These are phyloP conservation scores for Plasmodium chabaudi DNA, from an alignment of 169 alveolate species.

Conservation along the genomic window DNA sequence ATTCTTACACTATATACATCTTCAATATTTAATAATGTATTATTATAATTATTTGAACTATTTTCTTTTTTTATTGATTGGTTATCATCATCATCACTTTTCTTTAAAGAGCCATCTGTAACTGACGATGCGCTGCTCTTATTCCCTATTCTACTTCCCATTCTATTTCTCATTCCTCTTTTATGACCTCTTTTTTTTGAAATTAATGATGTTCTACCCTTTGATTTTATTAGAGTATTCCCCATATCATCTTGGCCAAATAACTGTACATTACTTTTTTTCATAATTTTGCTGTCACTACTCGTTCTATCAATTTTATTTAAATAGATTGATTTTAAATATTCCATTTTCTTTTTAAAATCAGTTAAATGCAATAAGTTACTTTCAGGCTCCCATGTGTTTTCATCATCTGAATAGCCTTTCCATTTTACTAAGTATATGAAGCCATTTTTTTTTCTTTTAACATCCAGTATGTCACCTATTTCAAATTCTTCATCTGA, in stretches of 20 bases:
- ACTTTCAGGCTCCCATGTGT: slow-evolving; percentile 88
- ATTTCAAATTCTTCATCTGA: slow-evolving; percentile 76
- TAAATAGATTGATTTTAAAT: slow-evolving; percentile 48
- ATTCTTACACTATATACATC: slow-evolving; percentile 72
- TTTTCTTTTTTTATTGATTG: slow-evolving; percentile 45
- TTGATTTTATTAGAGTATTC: slow-evolving; percentile 14
- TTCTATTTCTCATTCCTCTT: slow-evolving; percentile 21
- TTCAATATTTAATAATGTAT: slow-evolving; percentile 62
- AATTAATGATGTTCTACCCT: slow-evolving; percentile 41
- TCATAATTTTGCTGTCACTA: slow-evolving; percentile 23
- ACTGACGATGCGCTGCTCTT: slow-evolving; percentile 17
- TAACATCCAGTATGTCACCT: slow-evolving; percentile 67
- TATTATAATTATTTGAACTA: slow-evolving; percentile 11
- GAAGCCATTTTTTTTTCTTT: slow-evolving; percentile 67
- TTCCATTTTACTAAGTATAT: slow-evolving; percentile 84
- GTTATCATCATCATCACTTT: slow-evolving; percentile 52
- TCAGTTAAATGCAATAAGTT: slow-evolving; percentile 65
- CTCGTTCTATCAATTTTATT: slow-evolving; percentile 20
- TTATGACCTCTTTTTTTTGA: slow-evolving; percentile 23
- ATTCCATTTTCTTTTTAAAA: slow-evolving; percentile 65
- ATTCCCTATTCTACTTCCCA: slow-evolving; percentile 38
- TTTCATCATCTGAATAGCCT: slow-evolving; percentile 85
- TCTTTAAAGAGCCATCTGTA: slow-evolving; percentile 47
- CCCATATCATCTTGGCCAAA: slow-evolving; percentile 35
- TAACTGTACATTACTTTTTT: slow-evolving; percentile 14